Percentiles rank a stretch among this genome's conserved stretches.
These are phyloP conservation scores for Boletus huronensis DNA, from an alignment of 768 basidiomycete genomes.

Conservation along the genomic window DNA sequence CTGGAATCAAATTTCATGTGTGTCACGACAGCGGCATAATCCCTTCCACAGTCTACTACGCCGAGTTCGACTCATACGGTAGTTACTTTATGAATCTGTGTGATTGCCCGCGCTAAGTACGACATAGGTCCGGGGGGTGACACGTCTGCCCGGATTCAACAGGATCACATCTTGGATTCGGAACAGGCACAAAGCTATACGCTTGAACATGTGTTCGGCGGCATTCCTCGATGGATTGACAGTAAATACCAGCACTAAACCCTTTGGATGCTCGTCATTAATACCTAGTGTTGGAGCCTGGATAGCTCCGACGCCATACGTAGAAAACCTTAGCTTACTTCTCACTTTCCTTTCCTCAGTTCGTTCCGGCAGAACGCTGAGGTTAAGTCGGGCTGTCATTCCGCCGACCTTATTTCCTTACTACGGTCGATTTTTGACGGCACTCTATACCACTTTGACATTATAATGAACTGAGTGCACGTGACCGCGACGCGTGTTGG, in stretches of 20 bases:
- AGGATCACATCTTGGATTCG: constrained; percentile 45
- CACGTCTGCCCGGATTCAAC: constrained; percentile 38
- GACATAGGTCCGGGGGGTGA: constrained; percentile 52
- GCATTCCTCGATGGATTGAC: constrained; percentile 55
- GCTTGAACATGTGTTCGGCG: constrained; percentile 49
- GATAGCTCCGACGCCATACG: neutral
- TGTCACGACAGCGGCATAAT: constrained; percentile 44
- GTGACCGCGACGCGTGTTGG: constrained; percentile 29
- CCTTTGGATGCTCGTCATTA: neutral
- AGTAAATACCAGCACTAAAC: constrained; percentile 35
- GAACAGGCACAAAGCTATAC: constrained; percentile 32
- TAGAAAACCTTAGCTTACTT: neutral
- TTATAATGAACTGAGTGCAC: constrained; percentile 21
- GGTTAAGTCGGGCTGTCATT: neutral
- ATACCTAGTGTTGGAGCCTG: neutral
- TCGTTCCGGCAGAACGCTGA: neutral
- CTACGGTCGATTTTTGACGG: neutral
- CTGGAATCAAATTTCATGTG: neutral
- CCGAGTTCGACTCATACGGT: constrained; percentile 56
- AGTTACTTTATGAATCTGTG: neutral
- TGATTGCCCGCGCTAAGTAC: neutral
- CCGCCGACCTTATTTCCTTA: too few species aligned
- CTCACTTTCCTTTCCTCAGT: neutral
- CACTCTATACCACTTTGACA: too few species aligned
- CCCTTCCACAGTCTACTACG: constrained; percentile 53